Evolutionary conservation across 2,329 filamentous ascomycete species (phyloP).

Genomic region (Penicillium hesseltinei): DNA sequence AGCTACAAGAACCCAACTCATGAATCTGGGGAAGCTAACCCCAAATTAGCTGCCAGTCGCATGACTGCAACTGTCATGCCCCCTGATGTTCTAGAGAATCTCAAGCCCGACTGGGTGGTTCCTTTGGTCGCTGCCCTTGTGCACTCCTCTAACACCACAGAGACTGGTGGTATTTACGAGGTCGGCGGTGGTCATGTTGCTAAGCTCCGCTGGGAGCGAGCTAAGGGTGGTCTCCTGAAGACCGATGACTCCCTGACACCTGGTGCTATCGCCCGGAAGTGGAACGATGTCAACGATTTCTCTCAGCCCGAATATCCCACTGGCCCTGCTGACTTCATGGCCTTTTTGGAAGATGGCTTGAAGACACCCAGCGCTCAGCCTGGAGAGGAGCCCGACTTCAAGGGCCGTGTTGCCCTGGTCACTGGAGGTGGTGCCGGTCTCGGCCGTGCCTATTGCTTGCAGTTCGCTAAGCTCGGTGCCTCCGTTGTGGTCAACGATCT

Average conservation of each 20-base stretch:
- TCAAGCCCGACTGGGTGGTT: constrained; percentile 93
- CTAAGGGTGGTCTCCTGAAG: constrained; percentile 83
- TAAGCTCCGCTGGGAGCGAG: constrained; percentile 93
- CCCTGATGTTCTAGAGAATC: constrained; percentile 78
- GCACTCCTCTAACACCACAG: constrained; percentile 76
- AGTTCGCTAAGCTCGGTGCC: constrained; percentile 80
- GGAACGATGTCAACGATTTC: constrained; percentile 85
- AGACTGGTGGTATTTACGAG: constrained; percentile 90
- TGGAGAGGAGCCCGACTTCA: constrained; percentile 75
- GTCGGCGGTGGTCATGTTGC: constrained; percentile 88
- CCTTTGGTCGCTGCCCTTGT: constrained; percentile 85
- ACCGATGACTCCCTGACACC: constrained; percentile 85
- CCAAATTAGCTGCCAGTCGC: constrained; percentile 70
- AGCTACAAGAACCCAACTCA: not conserved
- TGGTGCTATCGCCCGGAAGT: constrained; percentile 82
- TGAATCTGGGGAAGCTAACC: constrained; percentile 9
- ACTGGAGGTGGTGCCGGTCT: constrained; percentile 89
- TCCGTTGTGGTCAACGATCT: constrained; percentile 94
- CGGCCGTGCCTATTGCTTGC: constrained; percentile 83
- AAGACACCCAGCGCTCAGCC: constrained; percentile 71
- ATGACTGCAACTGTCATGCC: constrained; percentile 97
- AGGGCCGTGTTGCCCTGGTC: constrained; percentile 78
- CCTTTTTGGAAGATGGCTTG: constrained; percentile 77
- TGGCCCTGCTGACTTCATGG: constrained; percentile 84
- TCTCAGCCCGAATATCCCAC: constrained; percentile 77